Evolutionary conservation across 208 protist species (phyloP).

Genomic region (Tritrichomonas musculus): DNA sequence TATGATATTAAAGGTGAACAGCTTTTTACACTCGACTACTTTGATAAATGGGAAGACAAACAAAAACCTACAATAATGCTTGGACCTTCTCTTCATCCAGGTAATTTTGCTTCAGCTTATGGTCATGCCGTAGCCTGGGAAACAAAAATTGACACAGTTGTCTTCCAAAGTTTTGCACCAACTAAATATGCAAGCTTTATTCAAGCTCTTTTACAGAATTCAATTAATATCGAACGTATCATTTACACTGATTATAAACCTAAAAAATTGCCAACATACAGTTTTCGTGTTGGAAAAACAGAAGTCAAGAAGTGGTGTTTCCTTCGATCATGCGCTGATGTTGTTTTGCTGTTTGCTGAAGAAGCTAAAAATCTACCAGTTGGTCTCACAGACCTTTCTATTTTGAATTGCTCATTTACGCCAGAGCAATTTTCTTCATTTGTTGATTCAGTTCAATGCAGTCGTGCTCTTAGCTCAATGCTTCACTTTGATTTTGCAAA

Average conservation of each 20-base stretch:
- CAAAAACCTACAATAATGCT: not conserved
- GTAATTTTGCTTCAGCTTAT: not conserved
- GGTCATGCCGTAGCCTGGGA: constrained; percentile 17
- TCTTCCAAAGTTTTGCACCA: not conserved
- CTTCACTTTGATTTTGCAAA: not conserved
- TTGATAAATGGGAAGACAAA: not conserved
- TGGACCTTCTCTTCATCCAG: not conserved
- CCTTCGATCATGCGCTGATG: not conserved
- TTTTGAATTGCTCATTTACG: not conserved
- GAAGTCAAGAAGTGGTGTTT: not conserved
- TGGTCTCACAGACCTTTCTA: not conserved
- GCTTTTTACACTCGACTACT: not conserved
- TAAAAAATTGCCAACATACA: not conserved
- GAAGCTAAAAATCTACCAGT: not conserved
- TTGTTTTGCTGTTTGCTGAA: not conserved
- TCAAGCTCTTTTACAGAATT: not conserved
- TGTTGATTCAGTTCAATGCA: not conserved
- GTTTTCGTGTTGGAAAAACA: not conserved
- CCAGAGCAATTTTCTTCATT: not conserved
- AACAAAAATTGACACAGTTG: not conserved
- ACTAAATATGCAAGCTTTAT: not conserved
- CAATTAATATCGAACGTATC: not conserved
- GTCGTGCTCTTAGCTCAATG: not conserved
- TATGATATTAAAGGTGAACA: not conserved
- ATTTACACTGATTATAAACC: not conserved